These are phyloP conservation scores for Lichtheimia ramosa DNA, from an alignment of 371 early-diverging fungal genomes.

Conservation along the genomic window DNA sequence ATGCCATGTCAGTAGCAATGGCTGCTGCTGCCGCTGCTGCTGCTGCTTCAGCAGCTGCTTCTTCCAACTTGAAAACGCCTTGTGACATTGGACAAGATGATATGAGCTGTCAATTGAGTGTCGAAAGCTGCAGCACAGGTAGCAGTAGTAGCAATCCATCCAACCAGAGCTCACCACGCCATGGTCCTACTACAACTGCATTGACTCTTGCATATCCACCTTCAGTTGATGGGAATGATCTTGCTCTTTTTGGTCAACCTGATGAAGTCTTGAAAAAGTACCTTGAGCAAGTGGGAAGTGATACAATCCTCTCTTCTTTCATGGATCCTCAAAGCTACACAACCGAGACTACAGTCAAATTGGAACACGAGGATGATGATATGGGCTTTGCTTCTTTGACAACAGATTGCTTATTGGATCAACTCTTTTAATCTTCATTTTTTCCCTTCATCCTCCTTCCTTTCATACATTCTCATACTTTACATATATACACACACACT, in stretches of 20 bases:
- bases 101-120: slow-evolving; percentile 16
- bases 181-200: slow-evolving; percentile 2
- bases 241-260: slow-evolving; percentile 12
- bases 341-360: neutral
- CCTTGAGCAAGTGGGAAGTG: slow-evolving; percentile 1
- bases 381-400: neutral
- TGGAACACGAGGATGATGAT: slow-evolving; percentile 1
- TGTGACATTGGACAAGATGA: slow-evolving; percentile 7
- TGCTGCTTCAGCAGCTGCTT: slow-evolving; percentile 7
- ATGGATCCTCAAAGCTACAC: neutral
- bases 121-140: slow-evolving; percentile 9
- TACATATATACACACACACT: neutral
- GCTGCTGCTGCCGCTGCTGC: slow-evolving; percentile 11
- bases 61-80: neutral
- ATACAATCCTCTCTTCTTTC: neutral
- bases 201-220: neutral
- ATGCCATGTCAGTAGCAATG: neutral
- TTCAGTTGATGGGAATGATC: neutral
- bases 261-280: slow-evolving; percentile 9
- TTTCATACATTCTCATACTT: neutral
- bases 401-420: slow-evolving; percentile 8
- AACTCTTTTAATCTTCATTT: slow-evolving; percentile 4
- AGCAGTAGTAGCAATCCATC: slow-evolving; percentile 13
- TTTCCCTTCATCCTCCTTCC: neutral
- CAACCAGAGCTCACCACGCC: slow-evolving; percentile 20